These are phyloP conservation scores for Avena atlantica DNA, from an alignment of 176 grass and related monocot species.

Conservation along the genomic window DNA sequence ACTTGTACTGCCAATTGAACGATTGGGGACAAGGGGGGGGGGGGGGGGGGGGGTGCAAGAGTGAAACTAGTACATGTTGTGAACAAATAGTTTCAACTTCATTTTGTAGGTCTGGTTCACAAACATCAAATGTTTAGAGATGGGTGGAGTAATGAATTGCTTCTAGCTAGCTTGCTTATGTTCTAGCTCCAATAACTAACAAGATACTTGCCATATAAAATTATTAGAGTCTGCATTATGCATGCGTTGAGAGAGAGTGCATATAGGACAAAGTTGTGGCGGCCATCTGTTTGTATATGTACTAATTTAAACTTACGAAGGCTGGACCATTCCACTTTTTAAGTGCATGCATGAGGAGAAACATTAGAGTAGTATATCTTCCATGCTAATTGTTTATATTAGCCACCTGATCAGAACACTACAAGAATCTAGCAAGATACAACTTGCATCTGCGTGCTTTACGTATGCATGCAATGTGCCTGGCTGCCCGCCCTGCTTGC, in stretches of 20 bases:
- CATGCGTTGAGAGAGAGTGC: slow-evolving; percentile 23
- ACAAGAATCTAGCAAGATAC: background rate
- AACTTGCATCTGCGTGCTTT: background rate
- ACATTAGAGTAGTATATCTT: background rate
- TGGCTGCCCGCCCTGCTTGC: background rate
- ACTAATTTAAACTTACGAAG: slow-evolving; percentile 6
- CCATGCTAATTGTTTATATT: background rate
- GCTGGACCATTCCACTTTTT: background rate
- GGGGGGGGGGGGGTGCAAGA: no score
- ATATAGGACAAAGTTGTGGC: slow-evolving; percentile 54
- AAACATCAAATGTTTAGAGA: background rate
- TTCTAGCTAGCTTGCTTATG: background rate
- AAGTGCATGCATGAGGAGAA: slow-evolving; percentile 39
- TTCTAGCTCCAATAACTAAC: background rate
- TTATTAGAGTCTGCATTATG: slow-evolving; percentile 20
- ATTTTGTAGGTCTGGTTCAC: background rate
- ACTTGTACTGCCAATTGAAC: no score
- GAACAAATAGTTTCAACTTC: background rate
- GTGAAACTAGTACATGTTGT: background rate
- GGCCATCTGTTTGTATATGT: slow-evolving; percentile 37
- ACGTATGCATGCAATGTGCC: slow-evolving; percentile 18
- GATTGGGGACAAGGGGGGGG: no score
- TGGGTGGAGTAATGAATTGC: background rate
- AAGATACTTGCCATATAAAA: background rate
- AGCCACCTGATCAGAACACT: slow-evolving; percentile 24